phyloP scores from a whole-genome alignment of 805 yeast genomes.

The Candida berthetii region DNA sequence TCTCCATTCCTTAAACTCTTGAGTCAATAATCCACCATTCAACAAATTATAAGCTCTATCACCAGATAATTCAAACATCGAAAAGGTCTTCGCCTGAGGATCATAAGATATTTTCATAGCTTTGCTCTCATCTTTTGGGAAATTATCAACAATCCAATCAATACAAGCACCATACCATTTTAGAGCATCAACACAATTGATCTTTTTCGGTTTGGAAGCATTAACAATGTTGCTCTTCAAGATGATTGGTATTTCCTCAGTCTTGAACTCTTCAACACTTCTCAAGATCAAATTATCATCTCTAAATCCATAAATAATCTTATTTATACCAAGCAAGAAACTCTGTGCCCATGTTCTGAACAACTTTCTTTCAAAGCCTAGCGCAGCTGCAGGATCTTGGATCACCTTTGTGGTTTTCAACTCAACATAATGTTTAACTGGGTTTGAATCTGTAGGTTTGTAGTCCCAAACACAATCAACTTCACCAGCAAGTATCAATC shows the following conservation, averaged over 20 bases:
- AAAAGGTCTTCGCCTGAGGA: constrained; percentile 45
- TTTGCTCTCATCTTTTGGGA: constrained; percentile 48
- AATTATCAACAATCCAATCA: constrained; percentile 61
- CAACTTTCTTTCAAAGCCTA: constrained; percentile 68
- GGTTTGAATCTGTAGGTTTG: constrained; percentile 42
- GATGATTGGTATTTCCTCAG: constrained; percentile 72
- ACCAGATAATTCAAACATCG: constrained; percentile 36
- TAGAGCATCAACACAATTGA: constrained; percentile 72
- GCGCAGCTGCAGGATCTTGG: constrained; percentile 48
- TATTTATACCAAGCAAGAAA: constrained; percentile 79
- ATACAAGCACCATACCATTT: constrained; percentile 83
- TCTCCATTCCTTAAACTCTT: constrained; percentile 1
- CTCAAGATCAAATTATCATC: constrained; percentile 62
- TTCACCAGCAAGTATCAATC: constrained; percentile 77
- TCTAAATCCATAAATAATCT: constrained; percentile 79
- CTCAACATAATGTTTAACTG: constrained; percentile 72
- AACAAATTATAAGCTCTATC: background rate
- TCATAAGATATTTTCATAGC: constrained; percentile 54
- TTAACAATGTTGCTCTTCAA: constrained; percentile 45
- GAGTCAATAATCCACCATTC: background rate
- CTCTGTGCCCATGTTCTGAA: constrained; percentile 91
- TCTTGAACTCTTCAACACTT: constrained; percentile 66
- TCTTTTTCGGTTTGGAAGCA: constrained; percentile 33
- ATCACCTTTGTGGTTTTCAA: constrained; percentile 67
- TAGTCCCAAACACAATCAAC: constrained; percentile 88